Percentiles rank a stretch among this genome's conserved stretches.
These are phyloP conservation scores for Pisolithus marmoratus DNA, from an alignment of 768 basidiomycete genomes.

Conservation along the genomic window DNA sequence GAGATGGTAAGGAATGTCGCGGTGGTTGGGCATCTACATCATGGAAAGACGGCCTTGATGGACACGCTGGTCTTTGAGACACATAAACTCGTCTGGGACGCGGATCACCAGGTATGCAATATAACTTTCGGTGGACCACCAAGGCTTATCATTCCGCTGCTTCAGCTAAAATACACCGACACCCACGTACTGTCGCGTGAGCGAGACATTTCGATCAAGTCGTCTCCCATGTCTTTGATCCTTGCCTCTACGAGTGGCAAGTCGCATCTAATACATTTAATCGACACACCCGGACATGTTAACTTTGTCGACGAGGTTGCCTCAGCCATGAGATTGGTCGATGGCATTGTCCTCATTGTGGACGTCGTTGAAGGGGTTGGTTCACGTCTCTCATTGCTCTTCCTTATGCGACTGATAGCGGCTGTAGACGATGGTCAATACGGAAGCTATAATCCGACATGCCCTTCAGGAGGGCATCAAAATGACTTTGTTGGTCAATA, in stretches of 20 bases:
- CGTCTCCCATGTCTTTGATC: constrained; percentile 92
- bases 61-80: constrained; percentile 98
- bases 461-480: constrained; percentile 85
- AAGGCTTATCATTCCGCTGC: constrained; percentile 14
- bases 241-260: constrained; percentile 82
- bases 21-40: constrained; percentile 93
- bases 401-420: constrained; percentile 9
- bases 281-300: constrained; percentile 97
- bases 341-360: constrained; percentile 90
- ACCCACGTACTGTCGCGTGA: constrained; percentile 86
- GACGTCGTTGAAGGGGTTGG: constrained; percentile 97
- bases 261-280: constrained; percentile 87
- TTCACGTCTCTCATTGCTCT: constrained; percentile 7
- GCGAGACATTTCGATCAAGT: constrained; percentile 92
- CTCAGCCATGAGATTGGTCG: constrained; percentile 75
- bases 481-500: constrained; percentile 93
- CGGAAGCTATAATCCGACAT: constrained; percentile 84
- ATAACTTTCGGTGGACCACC: constrained; percentile 6
- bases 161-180: constrained; percentile 90
- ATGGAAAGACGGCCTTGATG: constrained; percentile 94
- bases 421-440: constrained; percentile 81
- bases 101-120: constrained; percentile 73
- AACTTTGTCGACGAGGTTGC: constrained; percentile 99
- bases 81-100: constrained; percentile 91
- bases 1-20: constrained; percentile 96